Percentiles rank a stretch among this genome's conserved stretches.
Evolutionary conservation across 1,284 basidiomycete genomes (phyloP).

Genomic region (Ustilago hordei): DNA sequence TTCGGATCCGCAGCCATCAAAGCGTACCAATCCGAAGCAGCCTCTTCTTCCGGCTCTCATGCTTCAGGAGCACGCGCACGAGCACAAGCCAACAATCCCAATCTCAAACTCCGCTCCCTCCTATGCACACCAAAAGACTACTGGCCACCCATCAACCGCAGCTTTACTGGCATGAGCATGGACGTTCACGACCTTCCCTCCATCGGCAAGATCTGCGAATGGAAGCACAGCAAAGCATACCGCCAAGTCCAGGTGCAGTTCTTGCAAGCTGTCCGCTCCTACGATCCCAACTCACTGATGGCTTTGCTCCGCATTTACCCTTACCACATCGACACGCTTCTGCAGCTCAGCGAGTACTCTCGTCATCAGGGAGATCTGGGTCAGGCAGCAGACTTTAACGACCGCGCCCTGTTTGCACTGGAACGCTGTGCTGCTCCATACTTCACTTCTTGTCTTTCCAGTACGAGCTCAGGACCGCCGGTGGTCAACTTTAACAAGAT

Average conservation of each 20-base stretch:
- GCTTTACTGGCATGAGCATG: slow-evolving; percentile 66
- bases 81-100: slow-evolving; percentile 62
- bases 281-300: slow-evolving; percentile 62
- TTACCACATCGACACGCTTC: slow-evolving; percentile 67
- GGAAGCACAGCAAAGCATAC: slow-evolving; percentile 64
- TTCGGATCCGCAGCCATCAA: slow-evolving; percentile 68
- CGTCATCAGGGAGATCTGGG: slow-evolving; percentile 68
- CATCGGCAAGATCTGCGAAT: slow-evolving; percentile 55
- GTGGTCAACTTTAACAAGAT: slow-evolving; percentile 62
- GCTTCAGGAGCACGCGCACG: slow-evolving; percentile 48
- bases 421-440: slow-evolving; percentile 62
- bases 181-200: slow-evolving; percentile 49
- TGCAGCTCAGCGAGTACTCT: slow-evolving; percentile 65
- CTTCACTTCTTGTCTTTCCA: slow-evolving; percentile 60
- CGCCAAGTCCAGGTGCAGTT: slow-evolving; percentile 66
- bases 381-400: slow-evolving; percentile 65
- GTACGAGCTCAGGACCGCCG: slow-evolving; percentile 54
- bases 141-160: slow-evolving; percentile 65
- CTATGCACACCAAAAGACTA: slow-evolving; percentile 62
- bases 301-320: slow-evolving; percentile 64
- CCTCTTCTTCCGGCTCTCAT: slow-evolving; percentile 19
- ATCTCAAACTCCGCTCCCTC: slow-evolving; percentile 58
- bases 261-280: slow-evolving; percentile 64
- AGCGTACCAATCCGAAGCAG: slow-evolving; percentile 60
- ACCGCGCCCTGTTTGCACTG: slow-evolving; percentile 65